phyloP scores from a whole-genome alignment of 345 rosid genomes.

The Angophora floribunda region DNA sequence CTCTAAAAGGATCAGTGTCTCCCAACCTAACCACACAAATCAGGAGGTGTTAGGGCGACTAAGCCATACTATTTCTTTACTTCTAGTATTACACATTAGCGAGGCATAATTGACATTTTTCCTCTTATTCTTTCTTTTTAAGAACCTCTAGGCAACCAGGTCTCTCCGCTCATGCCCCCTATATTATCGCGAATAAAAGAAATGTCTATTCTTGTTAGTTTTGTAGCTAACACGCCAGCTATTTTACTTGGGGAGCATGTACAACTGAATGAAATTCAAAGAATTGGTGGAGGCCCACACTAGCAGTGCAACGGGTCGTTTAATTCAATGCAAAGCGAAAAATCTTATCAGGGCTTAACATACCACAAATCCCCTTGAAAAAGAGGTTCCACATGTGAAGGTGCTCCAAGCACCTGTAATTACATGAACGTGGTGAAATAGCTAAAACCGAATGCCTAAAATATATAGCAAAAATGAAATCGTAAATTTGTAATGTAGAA shows the following conservation, averaged over 20 bases:
- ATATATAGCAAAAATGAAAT: neutral
- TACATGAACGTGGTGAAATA: neutral
- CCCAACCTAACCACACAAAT: neutral
- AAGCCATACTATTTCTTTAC: neutral
- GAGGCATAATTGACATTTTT: neutral
- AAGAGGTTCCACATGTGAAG: neutral
- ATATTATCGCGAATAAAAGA: neutral
- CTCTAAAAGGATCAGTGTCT: neutral
- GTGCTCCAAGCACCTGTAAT: neutral
- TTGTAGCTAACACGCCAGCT: neutral
- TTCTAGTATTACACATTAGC: neutral
- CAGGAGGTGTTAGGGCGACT: neutral
- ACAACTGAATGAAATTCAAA: neutral
- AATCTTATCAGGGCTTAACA: neutral
- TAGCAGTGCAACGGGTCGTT: neutral
- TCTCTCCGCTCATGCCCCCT: neutral
- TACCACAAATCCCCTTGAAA: neutral
- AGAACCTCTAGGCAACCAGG: neutral
- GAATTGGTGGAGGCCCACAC: neutral
- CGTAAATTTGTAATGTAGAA: neutral
- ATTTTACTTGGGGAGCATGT: neutral
- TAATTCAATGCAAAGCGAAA: neutral
- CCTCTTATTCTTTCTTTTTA: neutral
- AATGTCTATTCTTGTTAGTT: neutral
- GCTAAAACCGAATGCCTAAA: neutral